A percentile compares a stretch with the other conserved stretches of the same genome.
These are phyloP conservation scores for Suhomyces terraborum DNA, from an alignment of 1,139 yeast genomes.

Conservation along the genomic window DNA sequence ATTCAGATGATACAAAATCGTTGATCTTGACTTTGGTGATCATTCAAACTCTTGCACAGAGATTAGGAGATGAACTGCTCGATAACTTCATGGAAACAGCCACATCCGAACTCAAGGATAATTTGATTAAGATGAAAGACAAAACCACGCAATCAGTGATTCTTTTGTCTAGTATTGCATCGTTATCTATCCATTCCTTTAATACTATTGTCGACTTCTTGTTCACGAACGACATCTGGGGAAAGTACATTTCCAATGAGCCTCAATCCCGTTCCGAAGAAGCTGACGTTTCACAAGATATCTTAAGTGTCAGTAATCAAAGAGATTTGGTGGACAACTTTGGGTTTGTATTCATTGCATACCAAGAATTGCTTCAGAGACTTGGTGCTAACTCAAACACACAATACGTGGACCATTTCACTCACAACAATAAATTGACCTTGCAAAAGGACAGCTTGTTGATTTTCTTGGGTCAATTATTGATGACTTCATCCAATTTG, in stretches of 20 bases:
- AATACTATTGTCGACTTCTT: conserved; percentile 44
- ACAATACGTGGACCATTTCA: conserved; percentile 17
- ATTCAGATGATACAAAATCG: conserved; percentile 42
- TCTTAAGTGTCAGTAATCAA: conserved; percentile 55
- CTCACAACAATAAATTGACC: conserved; percentile 29
- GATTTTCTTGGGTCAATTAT: conserved; percentile 62
- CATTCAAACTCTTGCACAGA: conserved; percentile 42
- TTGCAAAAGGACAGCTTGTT: conserved; percentile 65
- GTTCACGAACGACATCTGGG: conserved; percentile 40
- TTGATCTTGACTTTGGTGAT: conserved; percentile 52
- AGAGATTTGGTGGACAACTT: conserved; percentile 61
- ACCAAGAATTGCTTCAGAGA: conserved; percentile 25
- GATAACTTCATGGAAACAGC: conserved; percentile 42
- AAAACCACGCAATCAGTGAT: conserved; percentile 64
- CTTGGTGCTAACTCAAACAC: conserved; percentile 14
- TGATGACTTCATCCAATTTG: conserved; percentile 63
- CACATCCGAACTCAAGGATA: conserved; percentile 57
- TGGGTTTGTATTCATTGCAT: conserved; percentile 51
- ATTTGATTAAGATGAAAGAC: conserved; percentile 50
- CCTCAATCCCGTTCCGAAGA: conserved; percentile 13
- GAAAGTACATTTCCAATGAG: conserved; percentile 35
- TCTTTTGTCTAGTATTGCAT: conserved; percentile 59
- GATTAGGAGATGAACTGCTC: conserved; percentile 33
- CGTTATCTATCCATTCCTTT: conserved; percentile 39
- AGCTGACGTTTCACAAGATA: conserved; percentile 25